Percentiles rank a stretch among this genome's conserved stretches.
phyloP scores from a whole-genome alignment of 768 basidiomycete genomes.

The Collybia sordida region DNA sequence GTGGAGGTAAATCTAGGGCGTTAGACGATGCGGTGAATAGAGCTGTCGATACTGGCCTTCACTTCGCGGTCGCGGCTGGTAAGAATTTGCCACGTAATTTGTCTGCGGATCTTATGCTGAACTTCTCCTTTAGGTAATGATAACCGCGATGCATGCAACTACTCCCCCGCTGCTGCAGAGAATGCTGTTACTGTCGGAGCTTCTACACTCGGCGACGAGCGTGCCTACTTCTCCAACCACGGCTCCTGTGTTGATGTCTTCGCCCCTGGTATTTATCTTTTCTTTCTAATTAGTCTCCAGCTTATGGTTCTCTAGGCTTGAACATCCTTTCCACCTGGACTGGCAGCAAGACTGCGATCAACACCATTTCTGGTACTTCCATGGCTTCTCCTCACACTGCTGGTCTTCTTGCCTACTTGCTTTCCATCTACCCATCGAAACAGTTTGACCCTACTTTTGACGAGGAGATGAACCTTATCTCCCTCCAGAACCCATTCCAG shows the following conservation, averaged over 20 bases:
- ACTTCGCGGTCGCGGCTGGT: constrained; percentile 98
- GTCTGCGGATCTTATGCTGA: background rate
- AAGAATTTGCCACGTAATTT: constrained; percentile 23
- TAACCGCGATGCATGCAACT: constrained; percentile 86
- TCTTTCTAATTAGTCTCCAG: background rate
- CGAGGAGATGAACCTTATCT: constrained; percentile 33
- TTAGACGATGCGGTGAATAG: constrained; percentile 84
- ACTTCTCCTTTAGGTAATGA: constrained; percentile 58
- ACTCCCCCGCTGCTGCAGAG: constrained; percentile 88
- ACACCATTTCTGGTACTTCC: constrained; percentile 86
- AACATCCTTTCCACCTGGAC: constrained; percentile 91
- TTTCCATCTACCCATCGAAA: constrained; percentile 79
- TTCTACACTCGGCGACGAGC: constrained; percentile 75
- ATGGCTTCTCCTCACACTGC: constrained; percentile 96
- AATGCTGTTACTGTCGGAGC: constrained; percentile 95
- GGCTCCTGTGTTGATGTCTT: constrained; percentile 93
- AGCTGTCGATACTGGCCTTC: constrained; percentile 81
- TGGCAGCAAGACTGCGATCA: constrained; percentile 55
- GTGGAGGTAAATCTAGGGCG: constrained; percentile 87
- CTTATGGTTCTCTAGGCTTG: constrained; percentile 41
- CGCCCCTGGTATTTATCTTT: constrained; percentile 59
- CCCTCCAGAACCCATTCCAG: constrained; percentile 27
- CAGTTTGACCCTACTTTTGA: constrained; percentile 56
- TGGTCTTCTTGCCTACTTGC: constrained; percentile 88
- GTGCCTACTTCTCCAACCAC: constrained; percentile 91